These are phyloP conservation scores for Santalum album DNA, from an alignment of 164 flowering plant species.

Conservation along the genomic window DNA sequence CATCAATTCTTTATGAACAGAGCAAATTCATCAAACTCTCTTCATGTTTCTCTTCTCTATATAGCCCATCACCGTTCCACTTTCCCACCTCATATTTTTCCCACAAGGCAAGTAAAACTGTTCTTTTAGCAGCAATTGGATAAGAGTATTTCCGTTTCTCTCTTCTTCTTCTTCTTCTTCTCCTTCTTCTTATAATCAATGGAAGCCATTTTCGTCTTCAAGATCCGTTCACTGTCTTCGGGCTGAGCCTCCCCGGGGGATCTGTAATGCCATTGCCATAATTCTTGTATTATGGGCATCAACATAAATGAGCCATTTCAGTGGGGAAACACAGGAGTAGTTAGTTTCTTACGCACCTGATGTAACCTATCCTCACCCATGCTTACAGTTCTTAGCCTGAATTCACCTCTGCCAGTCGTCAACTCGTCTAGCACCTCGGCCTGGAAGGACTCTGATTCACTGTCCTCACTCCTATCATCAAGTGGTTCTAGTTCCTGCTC, in stretches of 20 bases:
- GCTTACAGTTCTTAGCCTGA: constrained; percentile 32
- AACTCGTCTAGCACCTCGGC: constrained; percentile 31
- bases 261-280: too few relatives aligned
- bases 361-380: constrained; percentile 3
- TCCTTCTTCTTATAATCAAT: too few relatives aligned
- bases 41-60: neutral
- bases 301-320: neutral
- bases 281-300: too few relatives aligned
- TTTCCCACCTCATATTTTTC: neutral
- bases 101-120: neutral
- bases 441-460: constrained; percentile 10
- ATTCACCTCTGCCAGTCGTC: constrained; percentile 40
- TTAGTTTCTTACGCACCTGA: neutral
- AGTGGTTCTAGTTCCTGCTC: constrained; percentile 10
- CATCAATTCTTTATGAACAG: neutral
- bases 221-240: too few relatives aligned
- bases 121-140: too few relatives aligned
- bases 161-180: neutral
- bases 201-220: too few relatives aligned
- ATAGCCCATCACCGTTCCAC: neutral
- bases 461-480: constrained; percentile 4
- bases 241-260: too few relatives aligned
- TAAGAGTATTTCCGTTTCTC: too few relatives aligned
- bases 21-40: too few relatives aligned
- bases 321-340: neutral